Base-by-base conservation (phyloP, 177 flowering plant genomes). In the Vitis hybrid region DNA sequence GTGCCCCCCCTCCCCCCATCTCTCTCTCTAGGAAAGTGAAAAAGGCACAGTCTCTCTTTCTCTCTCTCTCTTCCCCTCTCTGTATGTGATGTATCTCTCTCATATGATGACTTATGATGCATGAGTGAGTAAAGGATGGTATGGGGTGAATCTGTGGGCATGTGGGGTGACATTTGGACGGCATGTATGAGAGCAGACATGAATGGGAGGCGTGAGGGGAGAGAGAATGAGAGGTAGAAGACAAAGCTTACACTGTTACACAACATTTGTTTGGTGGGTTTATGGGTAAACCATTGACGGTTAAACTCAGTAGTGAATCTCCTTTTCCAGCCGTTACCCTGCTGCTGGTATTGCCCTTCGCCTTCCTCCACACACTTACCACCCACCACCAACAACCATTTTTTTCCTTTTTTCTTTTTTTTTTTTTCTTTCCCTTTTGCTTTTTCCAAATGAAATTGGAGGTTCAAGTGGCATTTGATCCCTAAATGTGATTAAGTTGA, bases 161-260 rank as follows among this genome's bases (percentile, higher is more conserved):
- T 66, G 30, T 13, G n/a, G 8, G 57, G 17, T 11, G 55, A 41
- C 55, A 52, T 52, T 55, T 30, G 17, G 27, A n/a, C n/a, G 51
- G 50, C 8, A 9, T 49, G 58, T 27, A 51, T 60, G 30, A 27
- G 30, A 27, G 30, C 30, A 27, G 30, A 27, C 30, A 27, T 27
- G 67, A 18, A 63, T 63, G 67, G 13, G 35, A 54, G 67, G 66
- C 61, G 67, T 70, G 73, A 53, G 55, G 60, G 24, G 27, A 30
- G 66, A 58, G 64, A 58, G 21, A 17, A 46, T 27, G 30, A 27
- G 30, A 27, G 30, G 30, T 27, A 27, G 4, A 17, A 54, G 57
- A 54, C 57, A 54, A 54, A 54, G 46, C 46, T 41, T 54, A 14
- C 17, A 13, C 15, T 27, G 30, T 27, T 27, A 27, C 30, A 27